Evolutionary conservation across 2,329 filamentous ascomycete genomes (phyloP).

Genomic region (Ampelomyces quisqualis): DNA sequence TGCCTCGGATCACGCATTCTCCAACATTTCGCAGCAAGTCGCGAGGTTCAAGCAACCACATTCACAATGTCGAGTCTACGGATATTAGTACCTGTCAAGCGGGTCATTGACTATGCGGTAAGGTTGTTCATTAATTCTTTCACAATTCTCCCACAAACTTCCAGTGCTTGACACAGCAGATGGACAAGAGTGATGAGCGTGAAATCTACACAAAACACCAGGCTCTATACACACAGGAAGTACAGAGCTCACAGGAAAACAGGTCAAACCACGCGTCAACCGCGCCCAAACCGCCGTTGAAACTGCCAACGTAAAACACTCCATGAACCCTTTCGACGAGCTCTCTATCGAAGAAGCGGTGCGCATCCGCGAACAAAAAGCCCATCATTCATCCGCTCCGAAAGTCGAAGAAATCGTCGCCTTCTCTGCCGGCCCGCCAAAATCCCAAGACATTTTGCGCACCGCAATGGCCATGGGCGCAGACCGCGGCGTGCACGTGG

Average conservation of each 20-base stretch:
- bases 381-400: conserved; percentile 45
- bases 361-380: conserved; percentile 78
- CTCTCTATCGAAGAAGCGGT: conserved; percentile 96
- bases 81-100: conserved; percentile 59
- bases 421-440: conserved; percentile 83
- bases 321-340: conserved; percentile 99
- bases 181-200: not conserved
- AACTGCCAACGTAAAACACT: conserved; percentile 91
- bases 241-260: conserved; percentile 7
- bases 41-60: not conserved
- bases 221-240: too few species aligned
- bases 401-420: conserved; percentile 85
- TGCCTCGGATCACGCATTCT: conserved; percentile 13
- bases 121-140: conserved; percentile 11
- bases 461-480: conserved; percentile 99
- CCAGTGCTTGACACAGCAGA: too few species aligned
- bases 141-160: not conserved
- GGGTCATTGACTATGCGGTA: conserved; percentile 61
- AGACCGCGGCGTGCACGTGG: conserved; percentile 83
- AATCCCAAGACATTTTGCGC: conserved; percentile 83
- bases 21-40: not conserved
- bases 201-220: not conserved
- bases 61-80: conserved; percentile 51
- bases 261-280: conserved; percentile 72
- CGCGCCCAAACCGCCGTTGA: conserved; percentile 81